Base-by-base conservation (phyloP, 1,284 basidiomycete species). In the Moesziomyces sp. region DNA sequence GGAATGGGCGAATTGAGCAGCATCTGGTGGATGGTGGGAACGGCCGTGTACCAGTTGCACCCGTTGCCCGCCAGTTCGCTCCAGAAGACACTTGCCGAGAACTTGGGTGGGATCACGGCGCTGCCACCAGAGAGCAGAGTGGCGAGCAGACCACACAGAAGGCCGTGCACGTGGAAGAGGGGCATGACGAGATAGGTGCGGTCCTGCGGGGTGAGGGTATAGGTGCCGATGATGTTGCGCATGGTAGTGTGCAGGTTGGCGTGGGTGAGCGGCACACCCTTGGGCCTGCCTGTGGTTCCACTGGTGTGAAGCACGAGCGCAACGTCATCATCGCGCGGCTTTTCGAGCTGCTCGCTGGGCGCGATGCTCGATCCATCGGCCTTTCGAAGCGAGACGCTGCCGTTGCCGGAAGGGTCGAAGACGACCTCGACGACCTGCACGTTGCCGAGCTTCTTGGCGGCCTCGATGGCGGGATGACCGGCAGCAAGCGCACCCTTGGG, bases 151-250 rank as follows among this genome's bases (percentile, higher is more conserved):
- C 89, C 90, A 57, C 89, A 88, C 30, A 90, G 86, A 46, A 90
- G 87, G 38, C 89, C 89, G 55, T 89, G 89, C 19, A 90, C 89
- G 75, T 90, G 90, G 85, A 90, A 90, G 34, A 90, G 86, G 28
- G 89, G 89, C 90, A 90, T 90, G 86, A 90, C 90, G 28, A 87
- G 83, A 74, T 85, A 86, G 11, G 85, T 85, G n/a, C 85, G 78
- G 70, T 87, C 86, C 3, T 46, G 24, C 0, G 82, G 74, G 9
- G 85, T 84, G n/a, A 90, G 85, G 47, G 87, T 86, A 87, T 90
- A 90, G 44, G 80, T 79, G 24, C 58, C 45, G 42, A 78, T 64
- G 61, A 80, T 77, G 62, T 89, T 89, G 74, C 86, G 86, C 56
- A 89, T 89, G 8, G 89, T 89, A 3, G 89, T 86, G 57, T 89